Evolutionary conservation across 2,329 filamentous ascomycete genomes (phyloP).

Genomic region (Hymenoscyphus fructigenus): DNA sequence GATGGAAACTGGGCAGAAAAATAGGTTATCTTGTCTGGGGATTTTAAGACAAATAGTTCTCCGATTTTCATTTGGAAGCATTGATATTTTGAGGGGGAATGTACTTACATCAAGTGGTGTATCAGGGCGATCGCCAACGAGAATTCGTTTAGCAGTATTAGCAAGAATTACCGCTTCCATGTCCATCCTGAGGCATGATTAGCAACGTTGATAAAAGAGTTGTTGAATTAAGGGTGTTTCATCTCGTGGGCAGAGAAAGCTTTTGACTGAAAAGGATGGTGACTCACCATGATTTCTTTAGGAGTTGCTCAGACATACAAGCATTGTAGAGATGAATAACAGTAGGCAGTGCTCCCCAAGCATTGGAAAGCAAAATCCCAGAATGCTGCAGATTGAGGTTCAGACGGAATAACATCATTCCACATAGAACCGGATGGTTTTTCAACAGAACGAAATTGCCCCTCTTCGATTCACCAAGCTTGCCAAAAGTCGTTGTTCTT

Average conservation of each 20-base stretch:
- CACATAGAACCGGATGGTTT: conserved; percentile 8
- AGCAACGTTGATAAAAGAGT: background rate
- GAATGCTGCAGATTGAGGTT: background rate
- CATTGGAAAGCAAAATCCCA: conserved; percentile 1
- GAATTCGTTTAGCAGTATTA: background rate
- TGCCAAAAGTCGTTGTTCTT: background rate
- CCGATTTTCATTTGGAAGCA: background rate
- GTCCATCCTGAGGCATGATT: background rate
- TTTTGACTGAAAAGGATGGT: background rate
- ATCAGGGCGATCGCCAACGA: background rate
- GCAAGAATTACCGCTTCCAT: conserved; percentile 7
- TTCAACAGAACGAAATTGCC: conserved; percentile 5
- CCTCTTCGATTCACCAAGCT: background rate
- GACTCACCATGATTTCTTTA: conserved; percentile 5
- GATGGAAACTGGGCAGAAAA: background rate
- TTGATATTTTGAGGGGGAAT: background rate
- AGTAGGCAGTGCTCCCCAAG: conserved; percentile 5
- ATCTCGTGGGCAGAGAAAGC: background rate
- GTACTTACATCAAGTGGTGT: conserved; percentile 5
- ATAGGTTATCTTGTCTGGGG: too few relatives aligned
- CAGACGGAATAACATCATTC: conserved; percentile 8
- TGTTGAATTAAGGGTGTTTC: background rate
- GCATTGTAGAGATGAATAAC: conserved; percentile 14
- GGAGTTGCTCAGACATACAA: background rate
- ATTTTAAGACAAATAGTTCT: too few relatives aligned